A percentile compares a stretch with the other conserved stretches of the same genome.
phyloP scores from a whole-genome alignment of 2,329 filamentous ascomycete genomes.

The Trichophyton benhamiae region DNA sequence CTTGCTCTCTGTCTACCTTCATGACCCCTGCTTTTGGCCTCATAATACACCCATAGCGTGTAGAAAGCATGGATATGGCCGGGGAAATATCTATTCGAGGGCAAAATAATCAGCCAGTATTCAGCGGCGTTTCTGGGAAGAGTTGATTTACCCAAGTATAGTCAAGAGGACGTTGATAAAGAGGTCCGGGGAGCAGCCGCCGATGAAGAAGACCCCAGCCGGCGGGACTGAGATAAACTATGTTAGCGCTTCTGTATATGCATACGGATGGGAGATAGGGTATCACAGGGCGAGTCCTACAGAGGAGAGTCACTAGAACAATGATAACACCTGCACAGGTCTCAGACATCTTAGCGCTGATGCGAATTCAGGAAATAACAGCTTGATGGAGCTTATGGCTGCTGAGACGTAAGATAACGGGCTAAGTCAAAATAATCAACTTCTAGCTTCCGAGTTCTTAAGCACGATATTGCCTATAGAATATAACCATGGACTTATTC shows the following conservation, averaged over 20 bases:
- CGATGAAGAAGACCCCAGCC: conserved; percentile 50
- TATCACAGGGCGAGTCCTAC: conserved; percentile 18
- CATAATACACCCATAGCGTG: conserved; percentile 70
- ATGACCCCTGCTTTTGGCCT: conserved; percentile 38
- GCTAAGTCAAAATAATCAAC: too few species aligned
- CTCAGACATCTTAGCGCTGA: conserved; percentile 14
- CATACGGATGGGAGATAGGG: not conserved
- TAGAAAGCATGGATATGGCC: conserved; percentile 75
- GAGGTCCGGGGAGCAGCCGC: conserved; percentile 53
- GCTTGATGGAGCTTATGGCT: not conserved
- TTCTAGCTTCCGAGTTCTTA: too few species aligned
- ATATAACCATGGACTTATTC: too few species aligned
- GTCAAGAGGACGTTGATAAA: conserved; percentile 57
- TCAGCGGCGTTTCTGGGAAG: conserved; percentile 5
- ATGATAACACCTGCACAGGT: conserved; percentile 30
- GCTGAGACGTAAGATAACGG: too few species aligned
- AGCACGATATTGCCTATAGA: too few species aligned
- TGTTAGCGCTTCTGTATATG: not conserved
- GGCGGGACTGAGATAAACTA: conserved; percentile 46
- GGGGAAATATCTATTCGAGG: conserved; percentile 49
- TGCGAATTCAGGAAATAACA: not conserved
- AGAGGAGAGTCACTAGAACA: conserved; percentile 36
- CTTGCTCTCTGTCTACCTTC: conserved; percentile 14
- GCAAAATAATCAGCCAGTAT: not conserved
- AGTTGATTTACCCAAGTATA: conserved; percentile 43